Percentiles rank a stretch among this genome's conserved stretches.
phyloP scores from a whole-genome alignment of 2,329 filamentous ascomycete genomes.

The Ambrosiella beaveri region DNA sequence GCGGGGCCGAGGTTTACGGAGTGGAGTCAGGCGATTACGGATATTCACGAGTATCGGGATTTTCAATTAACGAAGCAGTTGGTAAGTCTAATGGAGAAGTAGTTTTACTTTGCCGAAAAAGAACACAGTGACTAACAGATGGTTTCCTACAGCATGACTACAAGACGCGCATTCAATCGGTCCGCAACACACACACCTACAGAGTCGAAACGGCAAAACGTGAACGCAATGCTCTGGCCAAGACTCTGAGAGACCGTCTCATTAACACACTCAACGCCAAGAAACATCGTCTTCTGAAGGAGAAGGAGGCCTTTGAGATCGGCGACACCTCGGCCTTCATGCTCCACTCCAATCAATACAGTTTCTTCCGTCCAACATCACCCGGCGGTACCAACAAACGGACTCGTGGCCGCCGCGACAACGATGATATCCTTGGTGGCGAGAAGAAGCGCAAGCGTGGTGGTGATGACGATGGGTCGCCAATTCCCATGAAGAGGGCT shows the following conservation, averaged over 20 bases:
- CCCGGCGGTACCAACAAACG: slow-evolving; percentile 48
- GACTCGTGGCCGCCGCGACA: slow-evolving; percentile 42
- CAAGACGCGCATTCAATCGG: slow-evolving; percentile 42
- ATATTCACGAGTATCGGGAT: slow-evolving; percentile 75
- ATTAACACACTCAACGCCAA: slow-evolving; percentile 48
- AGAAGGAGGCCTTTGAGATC: slow-evolving; percentile 52
- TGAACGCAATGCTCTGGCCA: slow-evolving; percentile 41
- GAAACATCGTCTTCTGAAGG: slow-evolving; percentile 45
- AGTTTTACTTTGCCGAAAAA: background rate
- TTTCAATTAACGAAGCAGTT: slow-evolving; percentile 63
- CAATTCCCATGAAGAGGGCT: slow-evolving; percentile 37
- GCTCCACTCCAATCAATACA: slow-evolving; percentile 51
- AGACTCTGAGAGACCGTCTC: slow-evolving; percentile 47
- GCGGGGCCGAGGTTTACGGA: slow-evolving; percentile 72
- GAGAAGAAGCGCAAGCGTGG: slow-evolving; percentile 43
- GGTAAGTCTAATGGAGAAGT: slow-evolving; percentile 35
- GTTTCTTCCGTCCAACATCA: slow-evolving; percentile 45
- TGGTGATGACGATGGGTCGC: slow-evolving; percentile 46
- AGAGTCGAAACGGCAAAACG: slow-evolving; percentile 44
- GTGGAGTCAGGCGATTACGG: slow-evolving; percentile 74
- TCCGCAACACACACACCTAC: slow-evolving; percentile 42
- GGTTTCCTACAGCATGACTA: slow-evolving; percentile 36
- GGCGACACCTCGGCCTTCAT: slow-evolving; percentile 47
- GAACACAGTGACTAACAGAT: background rate
- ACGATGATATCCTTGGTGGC: slow-evolving; percentile 36